phyloP scores from a whole-genome alignment of 106 monocot species.

The Agapanthus africanus region DNA sequence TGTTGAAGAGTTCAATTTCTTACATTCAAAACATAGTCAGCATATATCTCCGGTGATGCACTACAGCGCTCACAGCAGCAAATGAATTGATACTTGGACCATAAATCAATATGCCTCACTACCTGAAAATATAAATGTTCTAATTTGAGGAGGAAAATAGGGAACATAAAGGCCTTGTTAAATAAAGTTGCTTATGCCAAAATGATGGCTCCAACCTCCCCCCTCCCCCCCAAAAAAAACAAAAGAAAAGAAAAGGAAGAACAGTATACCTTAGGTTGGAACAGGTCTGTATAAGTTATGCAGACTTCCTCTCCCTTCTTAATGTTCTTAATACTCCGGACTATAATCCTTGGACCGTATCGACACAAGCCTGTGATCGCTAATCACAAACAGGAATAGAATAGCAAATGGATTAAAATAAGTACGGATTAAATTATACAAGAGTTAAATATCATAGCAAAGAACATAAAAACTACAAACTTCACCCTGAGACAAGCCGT shows the following conservation, averaged over 20 bases:
- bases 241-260: constrained; percentile 4
- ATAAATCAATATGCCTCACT: constrained; percentile 45
- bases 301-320: constrained; percentile 56
- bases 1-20: constrained; percentile 15
- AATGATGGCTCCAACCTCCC: no score
- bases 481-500: constrained; percentile 31
- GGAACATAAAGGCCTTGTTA: neutral
- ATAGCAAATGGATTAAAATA: neutral
- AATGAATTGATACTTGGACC: constrained; percentile 62
- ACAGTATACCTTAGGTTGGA: constrained; percentile 86
- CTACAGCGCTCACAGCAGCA: constrained; percentile 68
- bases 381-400: constrained; percentile 6
- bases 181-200: no score
- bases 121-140: constrained; percentile 33
- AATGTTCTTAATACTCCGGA: constrained; percentile 65
- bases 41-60: constrained; percentile 35
- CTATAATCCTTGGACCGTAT: constrained; percentile 64
- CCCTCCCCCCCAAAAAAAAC: no score
- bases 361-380: constrained; percentile 29
- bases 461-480: constrained; percentile 1
- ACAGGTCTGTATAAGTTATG: constrained; percentile 68
- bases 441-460: neutral
- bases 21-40: constrained; percentile 68
- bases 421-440: neutral
- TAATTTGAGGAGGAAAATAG: neutral